Conservation (phyloP, 2,329 filamentous ascomycete genomes). For the Lecanicillium sp. region DNA sequence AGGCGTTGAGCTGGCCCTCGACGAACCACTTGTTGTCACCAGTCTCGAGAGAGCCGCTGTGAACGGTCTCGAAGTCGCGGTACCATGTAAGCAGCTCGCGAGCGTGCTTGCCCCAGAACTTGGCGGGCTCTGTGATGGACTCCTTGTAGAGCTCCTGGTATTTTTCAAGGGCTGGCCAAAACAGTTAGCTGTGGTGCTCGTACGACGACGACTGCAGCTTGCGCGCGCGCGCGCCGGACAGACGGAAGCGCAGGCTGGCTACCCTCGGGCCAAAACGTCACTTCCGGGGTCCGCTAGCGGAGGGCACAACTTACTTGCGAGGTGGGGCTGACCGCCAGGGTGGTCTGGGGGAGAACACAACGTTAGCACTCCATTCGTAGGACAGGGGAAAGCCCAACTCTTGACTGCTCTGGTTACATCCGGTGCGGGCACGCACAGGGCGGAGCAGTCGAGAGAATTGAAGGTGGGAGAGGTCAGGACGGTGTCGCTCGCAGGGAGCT, state of each 20-base stretch:
- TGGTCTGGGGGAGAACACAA: slow-evolving; percentile 46
- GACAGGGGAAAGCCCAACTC: slow-evolving; percentile 8
- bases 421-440: background rate
- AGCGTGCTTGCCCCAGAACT: slow-evolving; percentile 83
- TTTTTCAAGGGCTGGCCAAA: slow-evolving; percentile 49
- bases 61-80: slow-evolving; percentile 84
- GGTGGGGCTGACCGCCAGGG: slow-evolving; percentile 61
- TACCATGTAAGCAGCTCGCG: slow-evolving; percentile 88
- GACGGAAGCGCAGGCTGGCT: slow-evolving; percentile 5
- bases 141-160: slow-evolving; percentile 66
- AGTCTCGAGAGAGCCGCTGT: slow-evolving; percentile 63
- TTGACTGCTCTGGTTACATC: slow-evolving; percentile 5
- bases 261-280: slow-evolving; percentile 11
- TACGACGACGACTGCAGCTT: too few relatives aligned
- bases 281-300: background rate
- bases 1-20: slow-evolving; percentile 89
- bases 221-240: slow-evolving; percentile 7
- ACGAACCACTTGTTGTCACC: slow-evolving; percentile 94
- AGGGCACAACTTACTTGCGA: slow-evolving; percentile 44
- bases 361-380: slow-evolving; percentile 26
- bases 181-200: slow-evolving; percentile 3
- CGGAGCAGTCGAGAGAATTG: slow-evolving; percentile 1
- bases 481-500: too few relatives aligned
- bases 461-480: too few relatives aligned
- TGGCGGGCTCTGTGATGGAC: slow-evolving; percentile 81